Conservation (phyloP, 139 green algal genomes). For the Chlamydomonas sphaeroides region DNA sequence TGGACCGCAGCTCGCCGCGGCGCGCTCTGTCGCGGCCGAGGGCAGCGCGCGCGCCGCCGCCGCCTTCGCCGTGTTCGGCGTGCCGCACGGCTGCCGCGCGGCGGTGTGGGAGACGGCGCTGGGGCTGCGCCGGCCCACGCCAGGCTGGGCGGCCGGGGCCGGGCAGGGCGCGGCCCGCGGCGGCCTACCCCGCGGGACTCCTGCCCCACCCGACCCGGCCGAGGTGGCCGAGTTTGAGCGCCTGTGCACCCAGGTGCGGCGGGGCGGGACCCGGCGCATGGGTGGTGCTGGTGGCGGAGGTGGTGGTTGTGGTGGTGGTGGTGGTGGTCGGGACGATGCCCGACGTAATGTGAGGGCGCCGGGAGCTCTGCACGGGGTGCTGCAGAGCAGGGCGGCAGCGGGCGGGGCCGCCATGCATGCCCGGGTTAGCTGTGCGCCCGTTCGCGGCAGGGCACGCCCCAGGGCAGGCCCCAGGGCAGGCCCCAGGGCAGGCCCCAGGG, state of each 20-base stretch:
- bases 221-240: slow-evolving; percentile 12
- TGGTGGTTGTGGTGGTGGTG: too few species aligned
- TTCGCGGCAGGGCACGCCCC: too few species aligned
- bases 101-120: slow-evolving; percentile 48
- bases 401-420: too few species aligned
- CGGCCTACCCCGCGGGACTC: too few species aligned
- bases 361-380: too few species aligned
- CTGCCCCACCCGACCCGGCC: neutral
- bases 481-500: slow-evolving; percentile 5
- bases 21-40: slow-evolving; percentile 30
- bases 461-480: too few species aligned
- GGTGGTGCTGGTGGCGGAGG: too few species aligned
- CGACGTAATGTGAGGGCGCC: too few species aligned
- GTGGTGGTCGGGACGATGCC: too few species aligned
- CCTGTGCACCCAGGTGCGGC: slow-evolving; percentile 19
- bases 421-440: too few species aligned
- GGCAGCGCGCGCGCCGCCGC: slow-evolving; percentile 47
- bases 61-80: slow-evolving; percentile 44
- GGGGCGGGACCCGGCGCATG: too few species aligned
- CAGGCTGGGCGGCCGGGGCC: neutral
- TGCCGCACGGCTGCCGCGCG: slow-evolving; percentile 33
- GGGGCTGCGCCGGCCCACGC: slow-evolving; percentile 13
- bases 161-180: neutral
- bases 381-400: too few species aligned
- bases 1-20: slow-evolving; percentile 33